These are phyloP conservation scores for Vararia minispora DNA, from an alignment of 768 basidiomycete species.

Conservation along the genomic window DNA sequence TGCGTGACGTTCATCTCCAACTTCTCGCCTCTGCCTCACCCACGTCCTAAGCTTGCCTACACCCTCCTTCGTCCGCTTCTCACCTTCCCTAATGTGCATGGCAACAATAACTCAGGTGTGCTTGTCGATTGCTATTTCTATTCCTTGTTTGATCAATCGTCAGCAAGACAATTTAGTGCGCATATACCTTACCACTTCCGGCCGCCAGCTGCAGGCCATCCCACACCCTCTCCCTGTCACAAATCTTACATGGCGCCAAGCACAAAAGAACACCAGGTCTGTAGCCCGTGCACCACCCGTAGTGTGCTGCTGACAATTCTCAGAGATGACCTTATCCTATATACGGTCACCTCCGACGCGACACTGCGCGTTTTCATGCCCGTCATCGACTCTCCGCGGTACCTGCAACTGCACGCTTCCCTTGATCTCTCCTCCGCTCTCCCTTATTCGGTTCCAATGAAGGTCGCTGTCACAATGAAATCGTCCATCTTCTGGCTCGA, in stretches of 20 bases:
- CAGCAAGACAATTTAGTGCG: slow-evolving; percentile 50
- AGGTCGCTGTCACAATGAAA: no score
- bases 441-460: slow-evolving; percentile 25
- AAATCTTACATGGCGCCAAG: slow-evolving; percentile 63
- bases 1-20: slow-evolving; percentile 30
- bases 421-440: slow-evolving; percentile 62
- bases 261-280: slow-evolving; percentile 55
- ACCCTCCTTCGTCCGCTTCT: slow-evolving; percentile 46
- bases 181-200: slow-evolving; percentile 64
- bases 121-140: background rate
- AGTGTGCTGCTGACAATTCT: slow-evolving; percentile 1
- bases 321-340: slow-evolving; percentile 70
- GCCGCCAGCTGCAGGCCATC: slow-evolving; percentile 54
- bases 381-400: slow-evolving; percentile 75
- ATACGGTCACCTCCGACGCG: slow-evolving; percentile 75
- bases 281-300: slow-evolving; percentile 20
- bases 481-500: slow-evolving; percentile 66
- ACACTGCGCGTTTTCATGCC: slow-evolving; percentile 80
- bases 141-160: slow-evolving; percentile 10
- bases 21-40: slow-evolving; percentile 2
- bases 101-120: slow-evolving; percentile 48
- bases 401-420: slow-evolving; percentile 75
- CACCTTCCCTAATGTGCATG: slow-evolving; percentile 71
- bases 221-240: slow-evolving; percentile 63
- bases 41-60: slow-evolving; percentile 30